Base-by-base conservation (phyloP, 441 rosid genomes). In the Populus tomentosa region DNA sequence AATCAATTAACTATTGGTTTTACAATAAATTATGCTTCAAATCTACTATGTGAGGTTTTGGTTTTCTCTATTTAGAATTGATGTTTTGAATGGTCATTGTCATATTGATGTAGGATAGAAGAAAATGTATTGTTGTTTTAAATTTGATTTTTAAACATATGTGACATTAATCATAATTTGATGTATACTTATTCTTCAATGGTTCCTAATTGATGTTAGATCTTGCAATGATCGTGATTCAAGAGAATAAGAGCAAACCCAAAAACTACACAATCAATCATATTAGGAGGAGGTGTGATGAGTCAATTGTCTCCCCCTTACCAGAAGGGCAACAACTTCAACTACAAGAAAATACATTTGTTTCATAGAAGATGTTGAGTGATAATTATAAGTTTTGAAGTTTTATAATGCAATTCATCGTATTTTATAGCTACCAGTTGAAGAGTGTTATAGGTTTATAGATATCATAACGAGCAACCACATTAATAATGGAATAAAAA, bases 401-500 rank as follows among this genome's bases (percentile, higher is more conserved):
- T 77, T 72, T 72, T 42, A 71, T 72, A 56, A 64, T 74, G 69
- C 13, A 7, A 18, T 66, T 68, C 7, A 32, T 71, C 36, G 23
- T 32, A 40, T 78, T 82, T 35, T 86, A 69, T 79, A 94, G 97
- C 95, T 96, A 69, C 93, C 97, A 0, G 89, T 94, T 53, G 97
- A 94, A 67, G 98, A 98, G 79, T 94, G 97, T 83, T 94, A 91
- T 74, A 89, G 88, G 83, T 90, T 95, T 28, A 95, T 94, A 35
- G 98, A 95, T 78, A 89, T 95, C 28, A 97, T 97, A 6, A 94
- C 92, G 97, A 95, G 98, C 86, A 95, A 94, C 78, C 90, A 95
- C 82, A 89, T 95, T 74, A 94, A 95, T 87, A 91, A 97, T 78
- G 90, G 94, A 82, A 89, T 94, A 75, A 90, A 92, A 94, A 95